Conservation (phyloP, 1,284 basidiomycete species). For the Trichosporon sp. region DNA sequence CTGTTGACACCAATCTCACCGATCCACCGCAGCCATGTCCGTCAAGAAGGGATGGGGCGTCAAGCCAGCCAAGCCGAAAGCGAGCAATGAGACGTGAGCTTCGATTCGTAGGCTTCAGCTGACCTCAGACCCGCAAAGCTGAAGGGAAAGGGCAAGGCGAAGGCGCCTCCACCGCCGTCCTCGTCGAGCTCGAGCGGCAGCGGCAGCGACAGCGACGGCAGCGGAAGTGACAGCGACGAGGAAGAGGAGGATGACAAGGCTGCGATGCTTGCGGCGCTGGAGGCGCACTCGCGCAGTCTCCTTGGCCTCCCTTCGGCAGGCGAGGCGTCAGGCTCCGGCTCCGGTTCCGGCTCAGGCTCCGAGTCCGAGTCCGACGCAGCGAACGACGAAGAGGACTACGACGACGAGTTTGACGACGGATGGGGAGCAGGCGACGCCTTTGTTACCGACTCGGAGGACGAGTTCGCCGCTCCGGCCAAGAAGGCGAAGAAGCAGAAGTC, state of each 20-base stretch:
- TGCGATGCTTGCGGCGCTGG: constrained; percentile 45
- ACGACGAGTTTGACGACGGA: constrained; percentile 41
- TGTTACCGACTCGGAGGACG: constrained; percentile 42
- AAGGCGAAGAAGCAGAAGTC: constrained; percentile 7
- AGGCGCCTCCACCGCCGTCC: background rate
- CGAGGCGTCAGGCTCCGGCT: constrained; percentile 10
- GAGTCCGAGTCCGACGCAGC: constrained; percentile 21
- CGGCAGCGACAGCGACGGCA: background rate
- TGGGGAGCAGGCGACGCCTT: constrained; percentile 41
- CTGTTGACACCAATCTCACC: background rate
- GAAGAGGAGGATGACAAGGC: constrained; percentile 25
- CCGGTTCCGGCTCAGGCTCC: background rate
- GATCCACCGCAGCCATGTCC: background rate
- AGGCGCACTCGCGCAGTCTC: constrained; percentile 45
- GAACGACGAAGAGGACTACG: constrained; percentile 27
- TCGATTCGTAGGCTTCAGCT: background rate
- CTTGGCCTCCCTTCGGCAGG: constrained; percentile 29
- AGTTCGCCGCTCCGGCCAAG: constrained; percentile 17
- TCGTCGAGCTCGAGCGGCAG: background rate
- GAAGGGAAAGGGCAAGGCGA: constrained; percentile 3
- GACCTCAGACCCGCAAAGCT: background rate
- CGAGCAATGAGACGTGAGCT: background rate
- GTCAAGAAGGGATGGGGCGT: background rate
- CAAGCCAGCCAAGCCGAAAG: background rate
- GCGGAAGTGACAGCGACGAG: constrained; percentile 11